phyloP scores from a whole-genome alignment of 2,329 filamentous ascomycete species.

The Alternaria viburni region DNA sequence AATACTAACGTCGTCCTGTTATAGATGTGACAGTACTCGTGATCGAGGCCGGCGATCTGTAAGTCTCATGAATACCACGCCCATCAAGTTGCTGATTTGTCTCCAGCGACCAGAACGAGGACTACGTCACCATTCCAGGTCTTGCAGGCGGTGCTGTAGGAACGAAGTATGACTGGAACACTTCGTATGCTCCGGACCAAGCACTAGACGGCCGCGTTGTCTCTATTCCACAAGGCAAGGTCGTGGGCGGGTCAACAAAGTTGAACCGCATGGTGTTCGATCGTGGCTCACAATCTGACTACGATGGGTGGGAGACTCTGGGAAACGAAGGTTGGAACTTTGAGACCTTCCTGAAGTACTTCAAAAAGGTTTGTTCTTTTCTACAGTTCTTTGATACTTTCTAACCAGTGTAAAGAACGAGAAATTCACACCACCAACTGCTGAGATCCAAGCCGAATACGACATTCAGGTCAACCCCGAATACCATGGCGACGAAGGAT shows the following conservation, averaged over 20 bases:
- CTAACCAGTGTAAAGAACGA: constrained; percentile 25
- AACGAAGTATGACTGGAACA: constrained; percentile 37
- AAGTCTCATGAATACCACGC: background rate
- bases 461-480: constrained; percentile 20
- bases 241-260: constrained; percentile 34
- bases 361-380: constrained; percentile 25
- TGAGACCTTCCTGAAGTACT: constrained; percentile 31
- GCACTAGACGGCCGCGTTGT: constrained; percentile 18
- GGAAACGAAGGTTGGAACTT: constrained; percentile 39
- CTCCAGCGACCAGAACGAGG: constrained; percentile 27
- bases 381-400: background rate
- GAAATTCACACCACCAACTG: constrained; percentile 23
- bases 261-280: constrained; percentile 51
- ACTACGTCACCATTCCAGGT: constrained; percentile 30
- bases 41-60: constrained; percentile 34
- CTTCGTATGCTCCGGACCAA: constrained; percentile 19
- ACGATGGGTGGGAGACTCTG: constrained; percentile 36
- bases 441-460: constrained; percentile 26
- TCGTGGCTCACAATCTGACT: constrained; percentile 37
- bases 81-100: constrained; percentile 6
- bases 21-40: constrained; percentile 27
- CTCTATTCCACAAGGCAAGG: constrained; percentile 23
- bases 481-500: constrained; percentile 23
- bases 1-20: background rate
- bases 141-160: constrained; percentile 31